Evolutionary conservation across 345 rosid genomes (phyloP).

Genomic region (Lumnitzera littorea): DNA sequence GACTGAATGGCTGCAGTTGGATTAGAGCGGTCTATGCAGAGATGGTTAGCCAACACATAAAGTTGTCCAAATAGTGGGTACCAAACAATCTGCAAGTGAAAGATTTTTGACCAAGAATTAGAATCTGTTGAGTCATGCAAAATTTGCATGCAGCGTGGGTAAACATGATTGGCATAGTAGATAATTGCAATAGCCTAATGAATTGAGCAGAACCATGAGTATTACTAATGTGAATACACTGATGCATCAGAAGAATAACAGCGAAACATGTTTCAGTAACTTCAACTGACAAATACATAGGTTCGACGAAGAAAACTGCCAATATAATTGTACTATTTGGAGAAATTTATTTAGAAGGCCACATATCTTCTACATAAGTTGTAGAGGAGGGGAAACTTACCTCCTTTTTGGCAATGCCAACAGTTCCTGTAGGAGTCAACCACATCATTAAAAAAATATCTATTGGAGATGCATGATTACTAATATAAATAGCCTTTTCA

Average conservation of each 20-base stretch:
- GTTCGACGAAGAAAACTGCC: not conserved
- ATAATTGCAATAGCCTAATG: too few species aligned
- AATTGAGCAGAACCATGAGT: too few species aligned
- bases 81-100: constrained; percentile 35
- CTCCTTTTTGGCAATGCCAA: constrained; percentile 58
- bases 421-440: constrained; percentile 46
- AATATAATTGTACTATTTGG: not conserved
- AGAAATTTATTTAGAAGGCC: not conserved
- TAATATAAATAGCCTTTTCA: constrained; percentile 42
- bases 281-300: not conserved
- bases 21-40: constrained; percentile 49
- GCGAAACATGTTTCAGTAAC: too few species aligned
- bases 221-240: too few species aligned
- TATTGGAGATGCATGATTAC: constrained; percentile 54
- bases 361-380: not conserved
- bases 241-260: too few species aligned
- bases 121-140: not conserved
- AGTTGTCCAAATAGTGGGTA: constrained; percentile 54
- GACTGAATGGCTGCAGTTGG: constrained; percentile 36
- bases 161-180: constrained; percentile 42
- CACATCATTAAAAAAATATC: constrained; percentile 51
- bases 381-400: constrained; percentile 7
- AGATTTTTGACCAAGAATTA: not conserved
- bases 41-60: constrained; percentile 41
- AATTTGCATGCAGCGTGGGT: constrained; percentile 53